Evolutionary conservation across 371 early-diverging fungal species (phyloP).

Genomic region (Mortierella sp.): DNA sequence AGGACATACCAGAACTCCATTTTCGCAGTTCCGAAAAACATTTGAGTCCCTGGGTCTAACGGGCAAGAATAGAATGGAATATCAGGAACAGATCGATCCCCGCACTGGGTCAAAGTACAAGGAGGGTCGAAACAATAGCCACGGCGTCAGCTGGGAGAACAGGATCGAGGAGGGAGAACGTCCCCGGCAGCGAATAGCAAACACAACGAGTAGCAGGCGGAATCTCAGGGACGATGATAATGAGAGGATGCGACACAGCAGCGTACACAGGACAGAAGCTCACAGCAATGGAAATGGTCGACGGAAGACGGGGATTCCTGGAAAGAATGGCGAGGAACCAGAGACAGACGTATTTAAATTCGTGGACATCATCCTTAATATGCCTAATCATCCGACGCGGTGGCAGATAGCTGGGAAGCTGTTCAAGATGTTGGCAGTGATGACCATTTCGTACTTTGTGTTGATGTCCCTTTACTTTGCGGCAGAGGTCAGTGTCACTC

Average conservation of each 20-base stretch:
- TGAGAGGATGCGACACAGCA: background rate
- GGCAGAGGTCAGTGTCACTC: constrained; percentile 36
- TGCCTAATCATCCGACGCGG: constrained; percentile 23
- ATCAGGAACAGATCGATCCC: too few species aligned
- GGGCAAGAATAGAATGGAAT: too few species aligned
- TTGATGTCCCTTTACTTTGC: constrained; percentile 49
- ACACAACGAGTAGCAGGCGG: background rate
- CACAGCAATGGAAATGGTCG: background rate
- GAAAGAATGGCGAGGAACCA: constrained; percentile 37
- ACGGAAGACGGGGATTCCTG: constrained; percentile 38
- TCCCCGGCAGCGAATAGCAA: background rate
- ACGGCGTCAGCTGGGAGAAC: too few species aligned
- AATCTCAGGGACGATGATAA: background rate
- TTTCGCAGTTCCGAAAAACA: too few species aligned
- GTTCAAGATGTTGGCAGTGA: constrained; percentile 16
- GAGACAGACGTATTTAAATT: constrained; percentile 47
- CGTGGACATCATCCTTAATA: constrained; percentile 31
- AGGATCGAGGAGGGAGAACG: too few species aligned
- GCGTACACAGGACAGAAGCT: background rate
- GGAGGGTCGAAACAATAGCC: too few species aligned
- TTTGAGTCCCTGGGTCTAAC: too few species aligned
- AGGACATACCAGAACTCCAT: too few species aligned
- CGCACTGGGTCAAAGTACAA: too few species aligned
- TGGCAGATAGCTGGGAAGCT: constrained; percentile 13
- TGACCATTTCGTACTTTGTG: constrained; percentile 37